Conservation (phyloP, 257 asterid genomes). For the Gentiana dahurica region DNA sequence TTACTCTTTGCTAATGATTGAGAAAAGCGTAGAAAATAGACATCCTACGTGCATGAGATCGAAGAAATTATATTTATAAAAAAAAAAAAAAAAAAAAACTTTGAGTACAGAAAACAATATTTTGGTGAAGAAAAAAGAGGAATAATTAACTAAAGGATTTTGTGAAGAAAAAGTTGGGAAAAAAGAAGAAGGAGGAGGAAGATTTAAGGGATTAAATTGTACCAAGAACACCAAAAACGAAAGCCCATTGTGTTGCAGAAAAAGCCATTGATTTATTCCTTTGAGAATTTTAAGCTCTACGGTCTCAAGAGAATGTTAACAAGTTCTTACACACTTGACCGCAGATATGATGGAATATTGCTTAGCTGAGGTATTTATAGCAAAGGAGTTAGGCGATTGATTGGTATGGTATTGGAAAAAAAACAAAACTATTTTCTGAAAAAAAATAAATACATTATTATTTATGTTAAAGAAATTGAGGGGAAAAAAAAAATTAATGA, state of each 20-base stretch:
- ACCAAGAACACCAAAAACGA: slow-evolving; percentile 64
- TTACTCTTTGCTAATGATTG: slow-evolving; percentile 1
- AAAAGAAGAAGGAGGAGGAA: too few relatives aligned
- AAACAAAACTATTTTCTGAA: neutral
- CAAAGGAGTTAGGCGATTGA: neutral
- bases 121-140: neutral
- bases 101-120: neutral
- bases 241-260: slow-evolving; percentile 41
- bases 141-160: neutral
- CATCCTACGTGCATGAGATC: neutral
- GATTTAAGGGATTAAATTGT: neutral
- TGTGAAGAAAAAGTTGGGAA: neutral
- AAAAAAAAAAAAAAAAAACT: neutral
- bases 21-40: neutral
- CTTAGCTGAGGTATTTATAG: slow-evolving; percentile 9
- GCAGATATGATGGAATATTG: slow-evolving; percentile 3
- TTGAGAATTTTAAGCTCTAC: slow-evolving; percentile 1
- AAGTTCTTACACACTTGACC: neutral
- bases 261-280: slow-evolving; percentile 22
- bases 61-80: neutral
- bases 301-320: neutral
- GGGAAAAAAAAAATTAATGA: too few relatives aligned
- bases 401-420: slow-evolving; percentile 1
- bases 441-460: neutral
- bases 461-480: too few relatives aligned